Evolutionary conservation across 345 rosid species (phyloP), one percentile per base, ranked within the genome.

Genomic region (Conringia planisiliqua): DNA sequence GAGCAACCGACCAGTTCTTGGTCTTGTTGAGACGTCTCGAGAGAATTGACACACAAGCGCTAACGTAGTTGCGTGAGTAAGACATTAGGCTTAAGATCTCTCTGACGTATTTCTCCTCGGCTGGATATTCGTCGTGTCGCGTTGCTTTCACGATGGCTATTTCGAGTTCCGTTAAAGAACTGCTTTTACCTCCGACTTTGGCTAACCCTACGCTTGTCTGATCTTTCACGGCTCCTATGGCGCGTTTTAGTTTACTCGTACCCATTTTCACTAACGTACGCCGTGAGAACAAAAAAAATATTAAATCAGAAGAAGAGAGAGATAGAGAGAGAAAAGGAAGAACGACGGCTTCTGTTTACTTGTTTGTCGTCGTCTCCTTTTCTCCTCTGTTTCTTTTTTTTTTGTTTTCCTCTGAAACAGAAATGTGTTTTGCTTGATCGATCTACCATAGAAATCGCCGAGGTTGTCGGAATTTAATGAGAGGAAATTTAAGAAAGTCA

Each of bases 61-160:
- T 76, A 0, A 87, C 81, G 67, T 83, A 85, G 38, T 85, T 73
- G 2, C 89, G 87, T 1, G 96, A 86, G 62, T 86, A 88, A 18
- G 87, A 82, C 0, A 97, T 90, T 52, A 91, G 72, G 80, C 86
- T 77, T 86, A 76, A 54, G 4, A 76, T 76, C 35, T 62, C 71
- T 69, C 43, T 69, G 1, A 62, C 8, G 35, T 76, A 78, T 44
- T 82, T 76, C 67, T 94, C 99, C 4, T 90, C 92, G 0, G 99
- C 96, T 1, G 97, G 99, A 67, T 83, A 68, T 54, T 88, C 97
- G 30, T 89, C 96, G 38, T 94, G 99, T 13, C 93, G 47, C 0
- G 97, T 92, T 10, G 97, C 96, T 77, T 92, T 95, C 1, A 76
- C 80, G 8, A 76, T 57, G 43, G 80, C 66, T 54, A 76, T 20